Conservation (phyloP, 2,329 filamentous ascomycete species). For the Scedosporium minutisporum region DNA sequence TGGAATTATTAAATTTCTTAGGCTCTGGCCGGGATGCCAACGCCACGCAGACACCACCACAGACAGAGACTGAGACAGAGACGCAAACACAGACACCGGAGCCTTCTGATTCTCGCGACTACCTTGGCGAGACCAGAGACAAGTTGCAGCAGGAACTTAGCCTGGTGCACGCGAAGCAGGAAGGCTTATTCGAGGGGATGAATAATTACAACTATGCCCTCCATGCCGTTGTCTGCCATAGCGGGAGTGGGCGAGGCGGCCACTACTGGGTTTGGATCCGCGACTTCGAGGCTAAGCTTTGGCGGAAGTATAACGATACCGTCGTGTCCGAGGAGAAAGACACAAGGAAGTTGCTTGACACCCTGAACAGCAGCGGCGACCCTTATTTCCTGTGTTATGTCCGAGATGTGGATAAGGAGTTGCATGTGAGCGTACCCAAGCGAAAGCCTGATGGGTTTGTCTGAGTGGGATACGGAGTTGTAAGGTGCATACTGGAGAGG, state of each 20-base stretch:
- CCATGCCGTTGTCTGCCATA: conserved; percentile 89
- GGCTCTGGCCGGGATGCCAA: not conserved
- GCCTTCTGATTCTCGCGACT: not conserved
- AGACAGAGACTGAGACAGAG: not conserved
- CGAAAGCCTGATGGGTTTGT: conserved; percentile 14
- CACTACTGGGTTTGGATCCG: conserved; percentile 98
- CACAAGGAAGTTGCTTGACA: conserved; percentile 57
- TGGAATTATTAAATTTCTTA: not conserved
- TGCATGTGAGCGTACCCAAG: conserved; percentile 37
- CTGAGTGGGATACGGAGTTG: not conserved
- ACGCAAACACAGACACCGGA: not conserved
- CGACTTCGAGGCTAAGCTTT: conserved; percentile 72
- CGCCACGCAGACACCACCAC: too few relatives aligned
- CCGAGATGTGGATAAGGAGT: conserved; percentile 52
- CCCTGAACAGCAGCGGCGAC: conserved; percentile 59
- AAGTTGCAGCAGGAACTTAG: conserved; percentile 28
- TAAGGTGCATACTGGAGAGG: too few relatives aligned
- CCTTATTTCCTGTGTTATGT: conserved; percentile 81
- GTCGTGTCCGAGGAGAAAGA: conserved; percentile 44
- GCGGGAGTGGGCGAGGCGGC: conserved; percentile 61
- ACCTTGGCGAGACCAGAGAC: conserved; percentile 27
- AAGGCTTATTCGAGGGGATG: conserved; percentile 51
- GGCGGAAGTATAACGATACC: conserved; percentile 92
- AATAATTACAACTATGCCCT: conserved; percentile 65
- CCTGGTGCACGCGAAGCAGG: conserved; percentile 19